Evolutionary conservation across 2,329 filamentous ascomycete genomes (phyloP).

Genomic region (Phyllosticta citriasiana): DNA sequence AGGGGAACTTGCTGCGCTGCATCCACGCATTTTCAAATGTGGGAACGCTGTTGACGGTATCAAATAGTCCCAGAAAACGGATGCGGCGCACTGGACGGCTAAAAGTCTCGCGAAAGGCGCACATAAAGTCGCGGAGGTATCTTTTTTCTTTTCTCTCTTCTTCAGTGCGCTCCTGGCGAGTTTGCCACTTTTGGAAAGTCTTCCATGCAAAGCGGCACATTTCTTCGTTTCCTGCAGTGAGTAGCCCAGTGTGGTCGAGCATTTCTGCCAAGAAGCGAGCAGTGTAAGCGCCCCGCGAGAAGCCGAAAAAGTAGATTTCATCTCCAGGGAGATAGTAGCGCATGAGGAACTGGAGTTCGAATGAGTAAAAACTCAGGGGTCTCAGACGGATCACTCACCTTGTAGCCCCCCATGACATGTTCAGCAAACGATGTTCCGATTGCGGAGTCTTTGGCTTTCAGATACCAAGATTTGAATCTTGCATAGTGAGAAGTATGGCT

Average conservation of each 20-base stretch:
- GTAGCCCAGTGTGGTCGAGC: slow-evolving; percentile 70
- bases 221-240: slow-evolving; percentile 76
- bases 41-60: slow-evolving; percentile 73
- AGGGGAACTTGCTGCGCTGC: slow-evolving; percentile 68
- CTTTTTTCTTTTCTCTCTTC: slow-evolving; percentile 42
- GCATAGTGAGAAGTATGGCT: slow-evolving; percentile 48
- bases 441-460: slow-evolving; percentile 68
- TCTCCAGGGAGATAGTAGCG: slow-evolving; percentile 38
- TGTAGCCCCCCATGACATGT: slow-evolving; percentile 75
- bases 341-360: slow-evolving; percentile 34
- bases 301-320: slow-evolving; percentile 40
- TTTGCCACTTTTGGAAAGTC: slow-evolving; percentile 65
- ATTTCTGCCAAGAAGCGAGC: slow-evolving; percentile 58
- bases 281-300: slow-evolving; percentile 42
- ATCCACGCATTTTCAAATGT: slow-evolving; percentile 68
- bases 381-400: slow-evolving; percentile 56
- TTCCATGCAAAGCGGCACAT: slow-evolving; percentile 80
- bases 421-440: slow-evolving; percentile 71
- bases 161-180: slow-evolving; percentile 36
- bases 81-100: slow-evolving; percentile 64
- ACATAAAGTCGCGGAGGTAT: slow-evolving; percentile 66
- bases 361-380: not conserved
- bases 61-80: slow-evolving; percentile 68
- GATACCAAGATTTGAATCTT: slow-evolving; percentile 55
- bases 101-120: slow-evolving; percentile 72